A percentile compares a stretch with the other conserved stretches of the same genome.
Conservation (phyloP, 1,139 yeast genomes). For the Diutina sp. region DNA sequence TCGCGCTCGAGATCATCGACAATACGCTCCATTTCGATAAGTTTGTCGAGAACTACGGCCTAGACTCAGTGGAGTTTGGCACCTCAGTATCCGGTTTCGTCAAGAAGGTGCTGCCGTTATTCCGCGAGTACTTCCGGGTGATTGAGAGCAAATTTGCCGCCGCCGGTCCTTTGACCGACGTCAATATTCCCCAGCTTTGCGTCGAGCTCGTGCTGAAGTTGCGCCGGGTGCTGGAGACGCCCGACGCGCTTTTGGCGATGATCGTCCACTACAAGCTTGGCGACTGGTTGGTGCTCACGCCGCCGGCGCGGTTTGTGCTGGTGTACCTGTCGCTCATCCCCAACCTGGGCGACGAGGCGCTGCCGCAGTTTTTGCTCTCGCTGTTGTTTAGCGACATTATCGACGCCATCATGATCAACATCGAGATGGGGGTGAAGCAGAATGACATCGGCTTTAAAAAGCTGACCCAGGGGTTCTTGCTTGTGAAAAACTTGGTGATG, state of each 20-base stretch:
- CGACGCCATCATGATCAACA: constrained; percentile 53
- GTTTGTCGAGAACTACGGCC: not conserved
- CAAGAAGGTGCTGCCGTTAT: constrained; percentile 4
- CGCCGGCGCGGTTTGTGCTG: constrained; percentile 36
- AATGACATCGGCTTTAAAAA: constrained; percentile 22
- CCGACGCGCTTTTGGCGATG: constrained; percentile 36
- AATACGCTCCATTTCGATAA: not conserved
- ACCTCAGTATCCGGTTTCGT: not conserved
- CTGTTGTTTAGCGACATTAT: constrained; percentile 62
- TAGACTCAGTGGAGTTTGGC: not conserved
- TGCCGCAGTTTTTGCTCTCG: constrained; percentile 32
- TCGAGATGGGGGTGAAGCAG: constrained; percentile 39
- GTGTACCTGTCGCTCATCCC: constrained; percentile 37
- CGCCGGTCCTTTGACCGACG: constrained; percentile 35
- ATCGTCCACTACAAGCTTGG: constrained; percentile 43
- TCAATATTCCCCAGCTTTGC: constrained; percentile 43
- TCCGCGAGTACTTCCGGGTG: constrained; percentile 42
- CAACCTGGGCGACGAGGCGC: constrained; percentile 17
- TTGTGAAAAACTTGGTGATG: constrained; percentile 60
- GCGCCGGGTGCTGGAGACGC: constrained; percentile 50
- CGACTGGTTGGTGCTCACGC: constrained; percentile 53
- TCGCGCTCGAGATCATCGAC: not conserved
- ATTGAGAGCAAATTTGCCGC: constrained; percentile 39
- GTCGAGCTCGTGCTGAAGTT: constrained; percentile 36
- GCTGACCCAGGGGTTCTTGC: constrained; percentile 52